A percentile compares a stretch with the other conserved stretches of the same genome.
phyloP scores from a whole-genome alignment of 2,329 filamentous ascomycete species.

The Nothopassalora personata region DNA sequence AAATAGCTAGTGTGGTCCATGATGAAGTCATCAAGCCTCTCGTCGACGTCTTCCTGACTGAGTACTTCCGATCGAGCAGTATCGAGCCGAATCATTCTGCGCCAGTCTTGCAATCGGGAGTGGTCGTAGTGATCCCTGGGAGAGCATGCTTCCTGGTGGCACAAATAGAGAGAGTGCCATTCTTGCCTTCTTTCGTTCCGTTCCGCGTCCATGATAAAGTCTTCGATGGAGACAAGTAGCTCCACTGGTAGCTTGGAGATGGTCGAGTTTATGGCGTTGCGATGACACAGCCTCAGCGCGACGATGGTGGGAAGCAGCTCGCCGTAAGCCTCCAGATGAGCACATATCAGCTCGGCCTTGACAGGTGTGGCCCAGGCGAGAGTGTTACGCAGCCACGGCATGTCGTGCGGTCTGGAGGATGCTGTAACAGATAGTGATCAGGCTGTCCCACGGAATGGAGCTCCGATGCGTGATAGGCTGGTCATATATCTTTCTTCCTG shows the following conservation, averaged over 20 bases:
- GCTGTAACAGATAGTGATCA: not conserved
- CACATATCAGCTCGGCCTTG: constrained; percentile 4
- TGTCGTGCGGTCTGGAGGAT: not conserved
- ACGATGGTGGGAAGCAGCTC: constrained; percentile 4
- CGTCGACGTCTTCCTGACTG: not conserved
- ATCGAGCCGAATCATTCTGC: not conserved
- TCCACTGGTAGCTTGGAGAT: constrained; percentile 21
- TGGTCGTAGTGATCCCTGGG: not conserved
- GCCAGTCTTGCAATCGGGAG: not conserved
- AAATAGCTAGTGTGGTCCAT: not conserved
- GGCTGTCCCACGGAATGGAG: not conserved
- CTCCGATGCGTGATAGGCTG: not conserved
- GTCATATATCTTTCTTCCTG: not conserved
- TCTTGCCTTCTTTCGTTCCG: not conserved
- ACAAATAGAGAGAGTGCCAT: constrained; percentile 3
- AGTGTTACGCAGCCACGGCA: not conserved
- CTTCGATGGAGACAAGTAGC: constrained; percentile 15
- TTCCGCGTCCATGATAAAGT: not conserved
- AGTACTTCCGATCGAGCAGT: not conserved
- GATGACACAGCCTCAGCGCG: constrained; percentile 19
- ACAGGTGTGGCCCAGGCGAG: constrained; percentile 14
- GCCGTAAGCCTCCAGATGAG: constrained; percentile 8
- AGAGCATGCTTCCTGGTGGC: not conserved
- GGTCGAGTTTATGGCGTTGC: constrained; percentile 11
- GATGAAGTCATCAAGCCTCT: not conserved